Base-by-base conservation (phyloP, 192 early-diverging fungal genomes). In the Coemansia sp. region DNA sequence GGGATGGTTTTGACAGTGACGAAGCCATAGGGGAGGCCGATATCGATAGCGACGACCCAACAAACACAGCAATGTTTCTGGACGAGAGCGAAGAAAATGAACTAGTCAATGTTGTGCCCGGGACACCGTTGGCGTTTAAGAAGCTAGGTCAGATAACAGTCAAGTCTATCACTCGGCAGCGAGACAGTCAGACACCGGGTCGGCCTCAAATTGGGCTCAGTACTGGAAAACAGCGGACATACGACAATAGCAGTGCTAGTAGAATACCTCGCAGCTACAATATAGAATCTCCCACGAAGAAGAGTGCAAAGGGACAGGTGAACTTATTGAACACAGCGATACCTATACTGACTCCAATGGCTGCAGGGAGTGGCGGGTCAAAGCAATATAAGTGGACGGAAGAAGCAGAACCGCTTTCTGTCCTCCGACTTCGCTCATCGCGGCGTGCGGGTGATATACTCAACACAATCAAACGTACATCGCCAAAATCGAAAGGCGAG, bases 1-100 rank as follows among this genome's bases (percentile, higher is more conserved):
- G 60, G 10, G 21, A 28, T 9, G 60, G 50, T 2, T 14, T 32
- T 47, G 23, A 21, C 26, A 59, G 47, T 26, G 65, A 50, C 24
- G 47, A 56, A 25, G 58, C 47, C 44, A 28, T 27, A 31, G 49
- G 24, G 7, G 60, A 49, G 30, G 64, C 60, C 18, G 60, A 50
- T 5, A 44, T 58, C 23, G 59, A 73, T 52, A 62, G 67, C 56
- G 67, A 78, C 47, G 77, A 80, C 68, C 77, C 77, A 18, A 69
- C 71, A 47, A 80, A 80, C 62, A 80, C 72, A 9, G 77, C 77
- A 8, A 80, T 80, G 77, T 71, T 69, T 44, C 56, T 80, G 8
- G 77, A 74, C 32, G 77, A 80, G 22, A 68, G 55, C 54, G 77
- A 80, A 18, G 77, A 80, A 49, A 62, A 59, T 4, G 77, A 80